Percentiles rank a stretch among this genome's conserved stretches.
These are phyloP conservation scores for Melastoma candidum DNA, from an alignment of 441 rosid genomes.

Conservation along the genomic window DNA sequence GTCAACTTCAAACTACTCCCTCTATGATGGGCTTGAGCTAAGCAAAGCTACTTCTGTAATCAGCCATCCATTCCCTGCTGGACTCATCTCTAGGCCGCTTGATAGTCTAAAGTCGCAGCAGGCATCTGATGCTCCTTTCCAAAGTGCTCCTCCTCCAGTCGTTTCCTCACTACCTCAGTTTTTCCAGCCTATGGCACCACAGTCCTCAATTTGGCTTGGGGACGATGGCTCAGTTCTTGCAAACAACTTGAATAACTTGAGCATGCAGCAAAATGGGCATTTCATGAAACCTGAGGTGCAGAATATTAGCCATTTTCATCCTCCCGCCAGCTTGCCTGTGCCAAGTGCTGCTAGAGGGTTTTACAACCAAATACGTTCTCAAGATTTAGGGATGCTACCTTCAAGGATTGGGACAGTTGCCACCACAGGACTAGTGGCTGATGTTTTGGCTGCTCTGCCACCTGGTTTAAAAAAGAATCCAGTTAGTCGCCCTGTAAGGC, in stretches of 20 bases:
- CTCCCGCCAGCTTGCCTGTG: constrained; percentile 1
- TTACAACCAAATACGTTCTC: constrained; percentile 2
- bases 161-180: constrained; percentile 3
- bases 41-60: not conserved
- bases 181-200: constrained; percentile 5
- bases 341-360: not conserved
- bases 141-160: not conserved
- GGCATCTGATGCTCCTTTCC: not conserved
- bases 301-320: not conserved
- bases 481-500: constrained; percentile 15
- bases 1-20: not conserved
- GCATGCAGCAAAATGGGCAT: constrained; percentile 9
- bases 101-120: constrained; percentile 1
- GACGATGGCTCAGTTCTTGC: constrained; percentile 4
- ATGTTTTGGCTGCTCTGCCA: constrained; percentile 7
- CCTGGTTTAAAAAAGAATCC: constrained; percentile 10
- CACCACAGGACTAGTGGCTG: constrained; percentile 8
- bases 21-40: constrained; percentile 2
- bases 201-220: constrained; percentile 7
- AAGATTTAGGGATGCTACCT: constrained; percentile 8
- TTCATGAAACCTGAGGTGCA: constrained; percentile 6
- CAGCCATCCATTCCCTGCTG: not conserved
- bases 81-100: not conserved
- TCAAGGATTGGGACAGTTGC: constrained; percentile 5
- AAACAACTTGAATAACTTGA: constrained; percentile 9